phyloP scores from a whole-genome alignment of 345 rosid species.

The Bretschneidera sinensis region DNA sequence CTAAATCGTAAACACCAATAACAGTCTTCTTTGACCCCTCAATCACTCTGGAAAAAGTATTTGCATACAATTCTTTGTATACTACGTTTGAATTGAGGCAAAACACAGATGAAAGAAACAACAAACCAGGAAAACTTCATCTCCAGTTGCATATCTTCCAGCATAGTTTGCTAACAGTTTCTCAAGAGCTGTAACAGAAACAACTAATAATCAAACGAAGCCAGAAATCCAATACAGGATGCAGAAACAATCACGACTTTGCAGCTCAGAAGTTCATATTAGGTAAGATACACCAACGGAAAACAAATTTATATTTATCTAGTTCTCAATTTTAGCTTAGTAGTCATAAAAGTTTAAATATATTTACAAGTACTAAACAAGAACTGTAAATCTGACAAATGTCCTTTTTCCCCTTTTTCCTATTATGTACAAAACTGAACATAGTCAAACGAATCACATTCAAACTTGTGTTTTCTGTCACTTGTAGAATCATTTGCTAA shows the following conservation, averaged over 20 bases:
- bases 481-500: no score
- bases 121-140: conserved; percentile 63
- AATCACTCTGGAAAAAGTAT: background rate
- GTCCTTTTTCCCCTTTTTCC: no score
- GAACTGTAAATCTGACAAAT: background rate
- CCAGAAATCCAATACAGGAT: background rate
- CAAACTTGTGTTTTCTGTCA: background rate
- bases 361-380: background rate
- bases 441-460: background rate
- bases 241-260: background rate
- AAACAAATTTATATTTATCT: background rate
- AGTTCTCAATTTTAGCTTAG: background rate
- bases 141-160: conserved; percentile 75
- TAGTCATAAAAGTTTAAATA: background rate
- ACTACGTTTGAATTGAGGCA: background rate
- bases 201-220: conserved; percentile 1
- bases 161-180: conserved; percentile 50
- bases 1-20: background rate
- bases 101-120: conserved; percentile 11
- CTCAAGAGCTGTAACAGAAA: conserved; percentile 59
- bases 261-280: background rate
- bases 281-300: background rate
- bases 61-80: background rate
- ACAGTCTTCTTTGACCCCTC: no score
- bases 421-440: background rate